Conservation (phyloP, 768 basidiomycete species). For the Megacollybia marginata region DNA sequence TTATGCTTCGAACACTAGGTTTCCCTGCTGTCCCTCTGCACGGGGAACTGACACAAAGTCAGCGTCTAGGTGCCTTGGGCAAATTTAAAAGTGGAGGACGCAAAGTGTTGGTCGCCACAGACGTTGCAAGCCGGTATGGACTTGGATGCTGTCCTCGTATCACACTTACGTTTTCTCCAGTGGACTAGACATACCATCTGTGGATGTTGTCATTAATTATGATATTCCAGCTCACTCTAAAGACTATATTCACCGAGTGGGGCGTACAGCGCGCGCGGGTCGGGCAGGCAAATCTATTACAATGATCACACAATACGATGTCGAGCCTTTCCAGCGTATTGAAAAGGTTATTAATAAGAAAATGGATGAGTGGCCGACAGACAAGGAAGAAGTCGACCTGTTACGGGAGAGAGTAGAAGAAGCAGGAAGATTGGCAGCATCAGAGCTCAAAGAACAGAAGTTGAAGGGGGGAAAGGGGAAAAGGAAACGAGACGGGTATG, state of each 20-base stretch:
- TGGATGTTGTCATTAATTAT: constrained; percentile 75
- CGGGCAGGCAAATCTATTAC: constrained; percentile 71
- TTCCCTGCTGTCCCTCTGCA: constrained; percentile 96
- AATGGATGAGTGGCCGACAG: constrained; percentile 56
- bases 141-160: not conserved
- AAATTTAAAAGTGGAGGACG: constrained; percentile 96
- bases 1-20: constrained; percentile 83
- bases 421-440: constrained; percentile 58
- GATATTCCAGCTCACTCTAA: constrained; percentile 76
- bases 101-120: constrained; percentile 89
- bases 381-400: constrained; percentile 61
- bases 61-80: constrained; percentile 83
- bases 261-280: constrained; percentile 71
- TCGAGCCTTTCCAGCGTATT: constrained; percentile 71
- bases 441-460: constrained; percentile 75
- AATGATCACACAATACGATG: constrained; percentile 73
- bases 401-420: constrained; percentile 63
- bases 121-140: constrained; percentile 83
- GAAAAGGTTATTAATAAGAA: constrained; percentile 70
- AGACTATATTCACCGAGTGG: constrained; percentile 78
- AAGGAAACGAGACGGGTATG: constrained; percentile 35
- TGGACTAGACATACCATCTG: constrained; percentile 68
- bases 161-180: constrained; percentile 17
- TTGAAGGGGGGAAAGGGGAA: constrained; percentile 30
- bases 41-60: constrained; percentile 90